Conservation (phyloP, 2,329 filamentous ascomycete species). For the Cylindrodendrum hubeiense region DNA sequence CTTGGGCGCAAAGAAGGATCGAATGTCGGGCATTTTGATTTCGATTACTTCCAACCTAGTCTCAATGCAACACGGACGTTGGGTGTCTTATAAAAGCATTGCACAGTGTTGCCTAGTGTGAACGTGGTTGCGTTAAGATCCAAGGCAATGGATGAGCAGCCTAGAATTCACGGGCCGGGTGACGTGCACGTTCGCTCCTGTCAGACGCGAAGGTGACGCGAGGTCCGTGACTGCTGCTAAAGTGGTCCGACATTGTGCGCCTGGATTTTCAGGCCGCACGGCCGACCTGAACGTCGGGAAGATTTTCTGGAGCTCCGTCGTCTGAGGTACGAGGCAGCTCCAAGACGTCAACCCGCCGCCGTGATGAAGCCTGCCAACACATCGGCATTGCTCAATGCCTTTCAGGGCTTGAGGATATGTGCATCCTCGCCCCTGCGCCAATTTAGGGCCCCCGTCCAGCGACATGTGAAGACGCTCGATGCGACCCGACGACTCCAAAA, state of each 20-base stretch:
- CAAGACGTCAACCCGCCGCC: conserved; percentile 42
- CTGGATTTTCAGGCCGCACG: conserved; percentile 38
- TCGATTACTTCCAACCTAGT: conserved; percentile 17
- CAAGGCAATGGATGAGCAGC: conserved; percentile 42
- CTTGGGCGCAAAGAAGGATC: conserved; percentile 89
- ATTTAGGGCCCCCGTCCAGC: conserved; percentile 48
- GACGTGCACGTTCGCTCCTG: conserved; percentile 50
- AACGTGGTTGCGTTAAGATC: conserved; percentile 32
- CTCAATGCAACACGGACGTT: conserved; percentile 11
- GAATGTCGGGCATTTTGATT: conserved; percentile 84
- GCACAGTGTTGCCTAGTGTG: conserved; percentile 37
- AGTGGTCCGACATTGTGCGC: conserved; percentile 38
- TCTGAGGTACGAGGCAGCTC: conserved; percentile 40
- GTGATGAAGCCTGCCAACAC: conserved; percentile 61
- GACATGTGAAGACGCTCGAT: conserved; percentile 45
- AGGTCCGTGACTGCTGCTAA: conserved; percentile 54
- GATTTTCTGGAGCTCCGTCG: conserved; percentile 51
- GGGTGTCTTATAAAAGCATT: conserved; percentile 39
- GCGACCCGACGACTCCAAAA: conserved; percentile 55
- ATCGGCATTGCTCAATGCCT: conserved; percentile 62
- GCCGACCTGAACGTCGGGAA: conserved; percentile 34
- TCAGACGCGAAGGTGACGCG: conserved; percentile 61
- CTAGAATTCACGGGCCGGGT: conserved; percentile 44
- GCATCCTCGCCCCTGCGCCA: conserved; percentile 55
- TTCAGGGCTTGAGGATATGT: conserved; percentile 63